Percentiles rank a stretch among this genome's conserved stretches.
Evolutionary conservation across 257 asterid genomes (phyloP).

Genomic region (Marsdenia floribunda): DNA sequence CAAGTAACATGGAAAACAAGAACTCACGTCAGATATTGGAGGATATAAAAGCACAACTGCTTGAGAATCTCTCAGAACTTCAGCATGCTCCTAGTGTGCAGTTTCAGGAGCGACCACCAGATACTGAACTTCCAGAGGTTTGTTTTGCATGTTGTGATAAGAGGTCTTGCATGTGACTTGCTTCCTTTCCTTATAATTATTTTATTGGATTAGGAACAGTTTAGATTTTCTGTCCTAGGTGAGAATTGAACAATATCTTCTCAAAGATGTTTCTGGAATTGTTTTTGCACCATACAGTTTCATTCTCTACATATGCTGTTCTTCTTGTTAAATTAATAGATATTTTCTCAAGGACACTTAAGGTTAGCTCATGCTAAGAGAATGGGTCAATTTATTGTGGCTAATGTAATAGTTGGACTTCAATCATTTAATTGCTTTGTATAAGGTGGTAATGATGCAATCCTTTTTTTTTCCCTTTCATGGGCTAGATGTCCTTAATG

Average conservation of each 20-base stretch:
- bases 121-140: conserved; percentile 50
- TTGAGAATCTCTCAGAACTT: conserved; percentile 47
- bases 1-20: conserved; percentile 59
- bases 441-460: neutral
- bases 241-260: neutral
- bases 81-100: conserved; percentile 59
- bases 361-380: neutral
- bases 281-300: neutral
- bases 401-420: neutral
- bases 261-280: neutral
- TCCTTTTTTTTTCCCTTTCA: neutral
- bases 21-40: conserved; percentile 42
- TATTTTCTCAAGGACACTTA: neutral
- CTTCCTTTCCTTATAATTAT: too few species aligned
- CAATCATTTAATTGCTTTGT: neutral
- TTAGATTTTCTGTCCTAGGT: neutral
- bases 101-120: conserved; percentile 56
- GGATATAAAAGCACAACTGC: conserved; percentile 40
- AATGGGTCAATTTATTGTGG: neutral
- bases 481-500: neutral
- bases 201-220: neutral
- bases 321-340: neutral
- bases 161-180: neutral
- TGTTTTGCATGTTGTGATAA: conserved; percentile 6
- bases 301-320: neutral